Evolutionary conservation across 768 basidiomycete species (phyloP), one percentile per base, ranked within the genome.

Genomic region (Sporobolomyces phaffii): DNA sequence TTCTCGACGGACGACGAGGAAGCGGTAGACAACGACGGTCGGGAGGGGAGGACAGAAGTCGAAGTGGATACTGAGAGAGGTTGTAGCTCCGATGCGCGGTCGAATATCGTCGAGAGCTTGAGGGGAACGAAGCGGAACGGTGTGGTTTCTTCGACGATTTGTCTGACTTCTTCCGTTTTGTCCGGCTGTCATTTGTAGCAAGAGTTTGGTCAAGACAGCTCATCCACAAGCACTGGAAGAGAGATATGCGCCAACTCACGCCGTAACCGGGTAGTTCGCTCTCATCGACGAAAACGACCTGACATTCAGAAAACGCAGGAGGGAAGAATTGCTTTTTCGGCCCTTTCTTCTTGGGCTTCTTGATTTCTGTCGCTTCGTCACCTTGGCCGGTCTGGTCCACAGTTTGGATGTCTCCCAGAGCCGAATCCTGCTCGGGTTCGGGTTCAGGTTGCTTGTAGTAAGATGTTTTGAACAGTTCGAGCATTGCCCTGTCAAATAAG

Each of bases 391-490:
- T n/a, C n/a, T 24, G 33, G 5, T 36, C 34, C 33, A 24, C 52
- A 9, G n/a, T 4, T 6, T 15, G 5, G 22, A 47, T 10, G 1
- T 7, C 44, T 34, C 13, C n/a, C 4, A 20, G 28, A 24, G 29
- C 26, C 33, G 59, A 26, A 10, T 14, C 29, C 14, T 31, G 24
- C 3, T 31, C 24, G 29, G 60, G 38, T 34, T 41, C 41, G 8
- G 48, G 31, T 5, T 17, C 43, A 20, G 51, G 51, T 20, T 26
- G 54, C 10, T 51, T 26, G 43, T 53, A 64, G 50, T 24, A 58
- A 22, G 48, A 33, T 13, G 34, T 50, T 15, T 63, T 57, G 29
- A 73, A 38, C 29, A 73, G 58, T 18, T 73, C 73, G 26, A 73
- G 65, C 29, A 69, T 38, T 11, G 64, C 62, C 26, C 73, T 73